Evolutionary conservation across 805 yeast genomes (phyloP), one percentile per base, ranked within the genome.

Genomic region (Pichia sporocuriosa): DNA sequence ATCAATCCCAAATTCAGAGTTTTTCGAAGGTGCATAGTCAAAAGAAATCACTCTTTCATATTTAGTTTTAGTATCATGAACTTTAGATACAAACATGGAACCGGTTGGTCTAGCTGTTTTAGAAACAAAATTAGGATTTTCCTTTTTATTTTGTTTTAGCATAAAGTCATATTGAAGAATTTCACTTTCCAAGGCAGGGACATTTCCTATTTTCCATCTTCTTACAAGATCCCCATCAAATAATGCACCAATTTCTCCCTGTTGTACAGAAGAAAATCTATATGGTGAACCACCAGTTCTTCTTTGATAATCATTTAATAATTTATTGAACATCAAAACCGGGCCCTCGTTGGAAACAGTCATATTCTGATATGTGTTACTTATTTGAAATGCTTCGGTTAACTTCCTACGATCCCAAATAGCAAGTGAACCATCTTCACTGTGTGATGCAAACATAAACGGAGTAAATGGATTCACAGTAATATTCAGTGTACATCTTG

Each of bases 361-460:
- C 2, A 54, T 29, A 6, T 43, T 47, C 26, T 19, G 44, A 28
- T 34, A 37, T 3, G 38, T 15, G 24, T 29, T 44, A 17, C 30
- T 40, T 8, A 39, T 27, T 11, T 39, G 43, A 11, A 56, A 46
- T 6, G 52, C 47, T 6, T 53, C 52, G 3, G 51, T 59, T 35
- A 84, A 57, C 49, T 73, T 79, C 49, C 95, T 67, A 48, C 86
- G 69, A 57, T 84, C 95, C 85, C 89, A 89, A 7, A 89, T 68
- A 0, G 90, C 81, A 37, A 88, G 63, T 0, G 93, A 75, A 2
- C 96, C 95, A 54, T 84, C 90, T 51, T 88, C 96, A 39, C 85
- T 77, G 48, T 75, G 75, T 0, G 94, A 79, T 15, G 86, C 77
- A 58, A 89, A 85, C 47, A 75, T 69, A 59, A 75, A 72, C 11